Base-by-base conservation (phyloP, 2,329 filamentous ascomycete species). In the Neofusicoccum cordaticola region DNA sequence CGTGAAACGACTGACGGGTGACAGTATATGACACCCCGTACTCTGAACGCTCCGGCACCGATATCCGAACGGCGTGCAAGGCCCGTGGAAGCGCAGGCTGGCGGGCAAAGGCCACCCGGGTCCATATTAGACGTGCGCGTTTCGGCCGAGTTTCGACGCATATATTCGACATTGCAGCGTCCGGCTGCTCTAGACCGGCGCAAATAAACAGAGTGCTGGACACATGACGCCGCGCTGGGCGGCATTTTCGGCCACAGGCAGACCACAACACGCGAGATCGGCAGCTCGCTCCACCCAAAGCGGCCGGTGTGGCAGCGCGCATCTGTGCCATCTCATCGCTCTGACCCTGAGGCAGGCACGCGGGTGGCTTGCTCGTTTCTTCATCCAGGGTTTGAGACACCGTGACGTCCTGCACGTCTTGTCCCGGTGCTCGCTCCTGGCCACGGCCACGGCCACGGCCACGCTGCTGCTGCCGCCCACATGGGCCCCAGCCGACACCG, bases 241-340 rank as follows among this genome's bases (percentile, higher is more conserved):
- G 42, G 42, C 56, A 47, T 60, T 60, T 60, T 60, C 56, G 42
- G 42, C n/a, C 9, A 60, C 41, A 60, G 22, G 31, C 56, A 60
- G 56, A 15, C 56, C 56, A 60, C 56, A 60, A 35, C 56, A 60
- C 22, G 56, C 56, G 56, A 60, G 56, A 60, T 60, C 56, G 27
- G 27, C 56, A 37, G 15, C 56, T 60, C 56, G 47, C 37, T 22
- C 52, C 52, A 57, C 52, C 27, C 15, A 31, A 53, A 50, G 31
- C 56, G 27, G 39, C 52, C 13, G 6, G 41, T 31, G 27, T 31
- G 27, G 27, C 27, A 31, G 27, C 27, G 41, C 41, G 15, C 13
- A 58, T 34, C 52, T 44, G 37, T 34, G 41, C 56, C 39, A 53
- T 58, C 27, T 31, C 56, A 58, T 60, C 56, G 7, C 53, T 58